Base-by-base conservation (phyloP, 176 grass and related monocot species). In the Musa acuminata region DNA sequence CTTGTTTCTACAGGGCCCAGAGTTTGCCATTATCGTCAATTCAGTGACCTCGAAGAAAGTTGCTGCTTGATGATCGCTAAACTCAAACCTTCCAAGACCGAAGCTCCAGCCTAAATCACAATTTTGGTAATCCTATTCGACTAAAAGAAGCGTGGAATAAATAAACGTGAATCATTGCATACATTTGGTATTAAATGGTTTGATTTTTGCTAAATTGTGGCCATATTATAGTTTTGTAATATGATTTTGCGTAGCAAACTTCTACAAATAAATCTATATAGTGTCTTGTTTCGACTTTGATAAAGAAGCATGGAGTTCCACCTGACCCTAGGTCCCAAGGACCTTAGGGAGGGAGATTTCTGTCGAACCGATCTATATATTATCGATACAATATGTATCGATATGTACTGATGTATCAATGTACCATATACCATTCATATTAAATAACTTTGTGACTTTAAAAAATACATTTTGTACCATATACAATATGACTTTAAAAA, bases 1-100 rank as follows among this genome's bases (percentile, higher is more conserved):
- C 53, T 25, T 55, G 48, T 29, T 80, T 49, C 35, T 77, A 43
- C 53, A 95, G 91, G 96, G 81, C 3, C 84, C 83, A 0, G 96
- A 99, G 53, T 99, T 99, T 16, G 74, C 91, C 63, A 91, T 88
- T 68, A 99, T 99, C 53, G 60, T 93, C 78, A 99, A 99, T 80
- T 94, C 96, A 1, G 95, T 91, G 80, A 99, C 88, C 1, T 79
- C 91, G 1, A 99, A 99, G 86, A 99, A 99, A 85, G 88, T 99
- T 79, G 63, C 79, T 51, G 91, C 88, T 62, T 99, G 73, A 99
- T 66, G 70, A 19, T 54, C n/a, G 52, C 74, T 50, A 12, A 73
- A 16, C 69, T 72, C 35, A 43, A 43, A 43, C 4, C 35, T 43
- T 6, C 0, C 4, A 6, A 6, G 35, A 43, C 4, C 35, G 4